Base-by-base conservation (phyloP, 1,284 basidiomycete species). In the Ceratobasidium sp. region DNA sequence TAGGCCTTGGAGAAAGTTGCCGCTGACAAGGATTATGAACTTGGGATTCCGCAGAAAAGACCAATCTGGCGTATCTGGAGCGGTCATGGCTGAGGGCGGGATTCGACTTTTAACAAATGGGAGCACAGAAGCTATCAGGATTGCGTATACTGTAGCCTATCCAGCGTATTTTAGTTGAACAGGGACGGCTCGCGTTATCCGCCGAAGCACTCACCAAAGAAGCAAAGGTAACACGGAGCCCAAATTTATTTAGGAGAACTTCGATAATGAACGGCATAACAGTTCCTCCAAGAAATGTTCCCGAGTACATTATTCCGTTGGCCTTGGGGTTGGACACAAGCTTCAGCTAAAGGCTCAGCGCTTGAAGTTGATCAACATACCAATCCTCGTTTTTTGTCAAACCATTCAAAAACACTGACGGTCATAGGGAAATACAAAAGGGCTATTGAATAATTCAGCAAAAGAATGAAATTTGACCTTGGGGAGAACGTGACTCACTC, bases 1-100 rank as follows among this genome's bases (percentile, higher is more conserved):
- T 7, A 80, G 66, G 16, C 79, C 79, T 69, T 81, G 80, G 16
- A 80, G 33, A 41, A 78, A 73, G 73, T 80, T 81, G 7, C 78
- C 79, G 20, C 30, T 38, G 44, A 79, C 67, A 16, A 81, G 62
- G 1, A 78, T 46, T 64, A 79, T 59, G 60, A 81, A 81, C n/a
- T 66, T 71, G 10, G 62, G 73, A 44, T 78, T 78, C 44, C 71
- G 55, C 8, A 79, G 35, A 41, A 79, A 80, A 20, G 77, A 73
- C 68, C 67, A 75, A 41, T 79, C 75, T 2, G 77, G 48, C 23
- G 48, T 38, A 18, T 55, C 65, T 2, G 66, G 46, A 20, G 60
- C 66, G 20, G 60, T 55, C 2, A 77, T 41, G 10, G 69, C 65
- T 20, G 77, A 66, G 10, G 77, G 46, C 8, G 79, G 78, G 20